Base-by-base conservation (phyloP, 2,329 filamentous ascomycete genomes). In the Clarireedia hainanense region DNA sequence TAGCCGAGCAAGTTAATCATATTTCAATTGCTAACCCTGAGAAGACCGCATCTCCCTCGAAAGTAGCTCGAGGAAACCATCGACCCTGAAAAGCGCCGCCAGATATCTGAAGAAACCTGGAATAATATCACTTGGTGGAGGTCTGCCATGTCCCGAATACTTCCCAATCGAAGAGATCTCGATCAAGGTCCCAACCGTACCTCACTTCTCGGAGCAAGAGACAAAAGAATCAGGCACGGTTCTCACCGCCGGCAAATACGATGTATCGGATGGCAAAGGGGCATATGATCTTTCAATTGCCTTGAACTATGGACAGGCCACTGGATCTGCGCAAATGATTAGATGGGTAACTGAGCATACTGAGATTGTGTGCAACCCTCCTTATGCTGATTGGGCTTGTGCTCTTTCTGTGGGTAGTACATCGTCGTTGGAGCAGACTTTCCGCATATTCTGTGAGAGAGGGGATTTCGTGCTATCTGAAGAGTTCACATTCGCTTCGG, bases 341-440 rank as follows among this genome's bases (percentile, higher is more conserved):
- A 85, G 94, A 58, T 97, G 88, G 74, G 78, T 97, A 50, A 95
- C 91, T 0, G 94, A 99, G 75, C 94, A 97, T 73, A 95, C 91
- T 0, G 92, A 99, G 73, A 83, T 97, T 55, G 84, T 96, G 15
- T 89, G 90, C 71, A 79, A 83, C 59, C 91, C 92, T 15, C 89
- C 89, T 0, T 97, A 97, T 69, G 80, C 85, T 17, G 91, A 99
- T 74, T 99, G 94, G 94, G 79, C 82, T 61, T 89, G 89, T 65
- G 85, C 84, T 54, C 78, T 96, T 74, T 91, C 85, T 2, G 81
- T 92, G 42, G 94, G 92, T 52, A 94, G 85, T 71, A 97, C 94
- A 0, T 89, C 84, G 24, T 86, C 89, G 0, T 80, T 95, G 62
- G 94, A 97, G 67, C 86, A 92, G 71, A 79, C 87, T 2, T 75